These are phyloP conservation scores for Tetracentron sinense DNA, from an alignment of 164 flowering plant species.

Conservation along the genomic window DNA sequence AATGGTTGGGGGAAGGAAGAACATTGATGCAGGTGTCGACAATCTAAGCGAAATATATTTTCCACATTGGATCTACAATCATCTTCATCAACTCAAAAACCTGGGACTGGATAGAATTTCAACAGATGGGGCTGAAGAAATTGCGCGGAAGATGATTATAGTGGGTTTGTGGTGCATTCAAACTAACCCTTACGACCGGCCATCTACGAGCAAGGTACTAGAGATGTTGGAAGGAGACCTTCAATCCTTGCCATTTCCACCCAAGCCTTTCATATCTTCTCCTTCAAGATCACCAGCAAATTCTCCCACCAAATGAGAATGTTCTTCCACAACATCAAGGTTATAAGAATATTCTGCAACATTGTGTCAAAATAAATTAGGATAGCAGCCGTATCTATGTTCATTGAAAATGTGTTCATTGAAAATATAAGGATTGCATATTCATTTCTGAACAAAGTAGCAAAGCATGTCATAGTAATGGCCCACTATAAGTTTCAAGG, in stretches of 20 bases:
- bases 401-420: too few species aligned
- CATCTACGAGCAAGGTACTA: conserved; percentile 32
- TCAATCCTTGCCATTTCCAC: conserved; percentile 31
- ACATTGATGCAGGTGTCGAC: not conserved
- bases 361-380: too few species aligned
- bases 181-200: conserved; percentile 29
- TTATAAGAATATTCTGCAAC: too few species aligned
- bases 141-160: conserved; percentile 33
- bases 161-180: conserved; percentile 51
- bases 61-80: conserved; percentile 36
- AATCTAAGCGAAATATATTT: conserved; percentile 30
- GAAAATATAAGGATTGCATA: too few species aligned
- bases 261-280: conserved; percentile 15
- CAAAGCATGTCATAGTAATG: too few species aligned
- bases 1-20: conserved; percentile 34
- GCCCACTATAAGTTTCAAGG: too few species aligned
- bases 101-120: not conserved
- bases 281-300: not conserved
- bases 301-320: too few species aligned
- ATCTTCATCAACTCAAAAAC: not conserved
- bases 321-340: too few species aligned
- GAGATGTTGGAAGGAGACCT: conserved; percentile 41
- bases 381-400: too few species aligned
- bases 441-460: too few species aligned
- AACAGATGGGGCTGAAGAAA: not conserved